Base-by-base conservation (phyloP, 1,139 yeast genomes). In the Meyerozyma sp. region DNA sequence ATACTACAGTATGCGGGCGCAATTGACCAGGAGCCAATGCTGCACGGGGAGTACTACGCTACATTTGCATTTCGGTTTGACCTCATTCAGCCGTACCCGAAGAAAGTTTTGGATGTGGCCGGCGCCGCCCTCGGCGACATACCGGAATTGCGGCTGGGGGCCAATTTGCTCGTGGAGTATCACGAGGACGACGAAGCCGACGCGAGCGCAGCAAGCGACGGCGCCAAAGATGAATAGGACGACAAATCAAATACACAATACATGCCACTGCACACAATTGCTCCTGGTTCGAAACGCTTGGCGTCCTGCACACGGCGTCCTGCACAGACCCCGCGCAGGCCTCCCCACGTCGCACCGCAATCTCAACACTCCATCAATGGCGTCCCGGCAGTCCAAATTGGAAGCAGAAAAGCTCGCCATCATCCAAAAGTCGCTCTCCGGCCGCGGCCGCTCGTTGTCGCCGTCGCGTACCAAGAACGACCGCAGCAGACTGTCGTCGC, bases 401-500 rank as follows among this genome's bases (percentile, higher is more conserved):
- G 77, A 73, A 53, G 75, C 75, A 27, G 77, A 73, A 51, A 69
- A 69, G 51, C 61, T 71, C 46, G 65, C 70, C 18, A 69, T 71
- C 27, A 65, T 70, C 43, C 72, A 68, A 46, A 62, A 70, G 43
- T 64, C 73, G 9, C 62, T 65, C 53, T 61, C 70, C 20, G 45
- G 42, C 44, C 57, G 77, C 42, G 76, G 75, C 2, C 56, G 77
- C 32, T 68, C 75, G 9, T 49, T 50, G 23, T 69, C 75, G 4
- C 77, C 77, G 3, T 50, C 63, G n/a, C 53, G 62, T 8, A 51
- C 60, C 2, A 58, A 59, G 14, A 55, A 55, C 45, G 59, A 59
- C 41, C 5, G 20, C 5, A 58, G 65, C 41, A 55, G 76, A 40
- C 66, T 74, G 21, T 61, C 66, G 14, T 70, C 75, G n/a, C 54